Base-by-base conservation (phyloP, 495 filamentous ascomycete species). In the Viridothelium virens region DNA sequence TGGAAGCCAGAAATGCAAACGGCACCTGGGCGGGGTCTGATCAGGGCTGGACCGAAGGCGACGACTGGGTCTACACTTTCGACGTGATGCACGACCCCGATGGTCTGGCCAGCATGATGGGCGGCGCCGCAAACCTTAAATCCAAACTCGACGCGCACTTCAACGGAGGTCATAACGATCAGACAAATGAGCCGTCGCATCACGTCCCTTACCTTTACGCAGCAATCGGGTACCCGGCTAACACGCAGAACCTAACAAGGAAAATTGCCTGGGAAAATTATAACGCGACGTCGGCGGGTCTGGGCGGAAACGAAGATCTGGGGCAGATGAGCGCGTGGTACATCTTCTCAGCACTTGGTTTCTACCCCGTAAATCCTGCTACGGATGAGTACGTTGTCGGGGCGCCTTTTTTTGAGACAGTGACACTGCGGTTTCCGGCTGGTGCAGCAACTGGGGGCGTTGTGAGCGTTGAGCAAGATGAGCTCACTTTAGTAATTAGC, bases 11-110 rank as follows among this genome's bases (percentile, higher is more conserved):
- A 11, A 70, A 70, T 37, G 59, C 50, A 9, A 68, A 70, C 48
- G 69, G 66, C 48, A 70, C 66, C 56, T 70, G 69, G 69, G 66
- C 69, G 4, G 59, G 63, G n/a, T 39, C 34, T 33, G 66, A 68
- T n/a, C 66, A 68, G 65, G 69, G 69, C 63, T 70, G 69, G 69
- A 70, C 66, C 5, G 69, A 70, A 64, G 69, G 69, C 41, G 69
- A 70, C 36, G 69, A 65, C 16, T 70, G 66, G 69, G 48, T 70
- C 14, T 70, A 68, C 39, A 70, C 69, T 5, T 70, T 70, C 66
- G 48, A 68, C 44, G 69, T 70, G 25, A 68, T 68, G 63, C 69
- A 70, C 48, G 69, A 68, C 50, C 56, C 64, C 5, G 14, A 36
- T 7, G 69, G 66, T 33, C 64, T 70, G 33, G 69, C 69, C 12